Evolutionary conservation across 352 stramenopile genomes (phyloP).

Genomic region (Nothophytophthora sp.): DNA sequence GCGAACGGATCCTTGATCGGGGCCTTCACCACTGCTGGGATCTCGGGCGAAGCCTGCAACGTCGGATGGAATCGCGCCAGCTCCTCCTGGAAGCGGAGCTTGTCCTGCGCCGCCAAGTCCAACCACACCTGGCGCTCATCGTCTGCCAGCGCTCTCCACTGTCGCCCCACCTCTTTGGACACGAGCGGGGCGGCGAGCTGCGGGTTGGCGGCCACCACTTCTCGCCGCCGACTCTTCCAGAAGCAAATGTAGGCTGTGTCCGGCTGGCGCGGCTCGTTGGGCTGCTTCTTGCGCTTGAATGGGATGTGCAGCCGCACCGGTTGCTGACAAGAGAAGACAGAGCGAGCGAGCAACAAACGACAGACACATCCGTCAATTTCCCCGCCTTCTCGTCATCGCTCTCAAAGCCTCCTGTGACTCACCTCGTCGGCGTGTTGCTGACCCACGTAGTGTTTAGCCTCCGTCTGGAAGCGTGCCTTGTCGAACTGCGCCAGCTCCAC

Average conservation of each 20-base stretch:
- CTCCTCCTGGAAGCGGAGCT: conserved; percentile 54
- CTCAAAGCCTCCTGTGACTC: no score
- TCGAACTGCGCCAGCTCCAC: conserved; percentile 64
- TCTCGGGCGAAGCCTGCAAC: conserved; percentile 3
- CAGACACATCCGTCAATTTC: no score
- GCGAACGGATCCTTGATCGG: conserved; percentile 40
- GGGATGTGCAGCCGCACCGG: conserved; percentile 8
- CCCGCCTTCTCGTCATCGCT: no score
- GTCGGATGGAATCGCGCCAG: conserved; percentile 35
- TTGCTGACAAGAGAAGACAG: conserved; percentile 9
- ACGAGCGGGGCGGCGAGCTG: conserved; percentile 39
- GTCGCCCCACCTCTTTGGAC: conserved; percentile 48
- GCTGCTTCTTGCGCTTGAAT: conserved; percentile 36
- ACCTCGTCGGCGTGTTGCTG: conserved; percentile 12
- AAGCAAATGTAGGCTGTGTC: conserved; percentile 74
- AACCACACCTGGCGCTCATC: conserved; percentile 49
- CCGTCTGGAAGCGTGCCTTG: conserved; percentile 41
- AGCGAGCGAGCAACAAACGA: no score
- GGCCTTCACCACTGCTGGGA: background rate
- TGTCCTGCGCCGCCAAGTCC: conserved; percentile 47
- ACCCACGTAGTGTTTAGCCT: conserved; percentile 29
- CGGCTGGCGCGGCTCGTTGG: conserved; percentile 46
- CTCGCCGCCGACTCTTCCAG: conserved; percentile 44
- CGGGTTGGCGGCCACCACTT: conserved; percentile 45
- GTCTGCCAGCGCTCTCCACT: conserved; percentile 45